Evolutionary conservation across 176 grass and related monocot species (phyloP), one percentile per base, ranked within the genome.

Genomic region (Poa pratensis): DNA sequence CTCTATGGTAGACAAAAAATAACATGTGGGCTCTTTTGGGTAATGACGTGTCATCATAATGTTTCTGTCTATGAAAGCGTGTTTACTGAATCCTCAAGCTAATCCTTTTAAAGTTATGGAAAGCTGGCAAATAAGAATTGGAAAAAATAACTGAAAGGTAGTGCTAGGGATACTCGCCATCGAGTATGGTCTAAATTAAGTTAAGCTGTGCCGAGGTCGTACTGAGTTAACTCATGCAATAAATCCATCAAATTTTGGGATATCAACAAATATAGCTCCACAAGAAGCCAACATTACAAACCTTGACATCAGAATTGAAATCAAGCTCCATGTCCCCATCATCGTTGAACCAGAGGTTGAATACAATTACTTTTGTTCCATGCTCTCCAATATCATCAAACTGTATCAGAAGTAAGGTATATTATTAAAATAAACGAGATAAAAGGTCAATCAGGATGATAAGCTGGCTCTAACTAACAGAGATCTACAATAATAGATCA

Each of bases 311-410:
- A 57, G 88, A 92, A 65, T 83, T 72, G 77, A 98, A 98, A 93
- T 98, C 91, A 83, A 98, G 87, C 86, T 98, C 96, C 91, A 95
- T 90, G 83, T 87, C 84, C 65, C 91, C 93, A 92, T 98, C 93
- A 92, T 98, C 96, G 49, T 98, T 98, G 72, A 94, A 70, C 96
- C 96, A 98, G 62, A 98, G 90, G 75, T 98, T 98, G 81, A 90
- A 98, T 80, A 98, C 85, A 74, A 98, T 86, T 87, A 98, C 83
- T 73, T 94, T 98, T 76, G 96, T 95, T 32, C 96, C 96, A 86
- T 92, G 89, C 26, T 95, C 85, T 78, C 96, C 93, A 53, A 98
- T 90, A 75, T 90, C 91, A 92, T 94, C 91, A 66, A 94, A 95
- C 96, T 98, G 86, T 75, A 66, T 87, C 60, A 71, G 67, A 78